These are phyloP conservation scores for Ballota nigra DNA, from an alignment of 257 asterid species.

Conservation along the genomic window DNA sequence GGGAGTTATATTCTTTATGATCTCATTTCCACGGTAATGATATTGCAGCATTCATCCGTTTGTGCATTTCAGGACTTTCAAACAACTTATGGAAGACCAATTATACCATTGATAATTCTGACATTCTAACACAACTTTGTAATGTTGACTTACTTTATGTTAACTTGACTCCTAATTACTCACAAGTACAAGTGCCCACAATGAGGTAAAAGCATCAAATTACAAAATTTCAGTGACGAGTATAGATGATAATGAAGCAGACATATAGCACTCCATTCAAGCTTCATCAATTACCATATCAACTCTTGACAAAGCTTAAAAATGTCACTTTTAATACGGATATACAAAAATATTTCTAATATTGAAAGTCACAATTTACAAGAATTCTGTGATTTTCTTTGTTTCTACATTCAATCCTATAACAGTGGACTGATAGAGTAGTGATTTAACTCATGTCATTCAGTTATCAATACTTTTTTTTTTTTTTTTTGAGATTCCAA, in stretches of 20 bases:
- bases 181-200: too few species aligned
- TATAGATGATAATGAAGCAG: background rate
- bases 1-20: background rate
- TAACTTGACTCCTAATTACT: background rate
- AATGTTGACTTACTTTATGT: too few species aligned
- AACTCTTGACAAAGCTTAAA: background rate
- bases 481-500: background rate
- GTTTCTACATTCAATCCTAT: background rate
- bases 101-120: constrained; percentile 1
- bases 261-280: background rate
- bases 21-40: background rate
- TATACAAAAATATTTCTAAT: background rate
- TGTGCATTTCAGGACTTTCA: background rate
- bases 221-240: too few species aligned
- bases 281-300: background rate
- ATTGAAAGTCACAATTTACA: background rate
- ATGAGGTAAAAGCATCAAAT: too few species aligned
- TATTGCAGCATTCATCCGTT: background rate
- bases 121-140: too few species aligned
- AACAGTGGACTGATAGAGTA: background rate
- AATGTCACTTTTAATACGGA: background rate
- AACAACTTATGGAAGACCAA: constrained; percentile 1
- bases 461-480: background rate
- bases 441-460: background rate
- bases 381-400: background rate